Percentiles rank a stretch among this genome's conserved stretches.
Evolutionary conservation across 257 asterid species (phyloP).

Genomic region (Fraxinus quadrangulata): DNA sequence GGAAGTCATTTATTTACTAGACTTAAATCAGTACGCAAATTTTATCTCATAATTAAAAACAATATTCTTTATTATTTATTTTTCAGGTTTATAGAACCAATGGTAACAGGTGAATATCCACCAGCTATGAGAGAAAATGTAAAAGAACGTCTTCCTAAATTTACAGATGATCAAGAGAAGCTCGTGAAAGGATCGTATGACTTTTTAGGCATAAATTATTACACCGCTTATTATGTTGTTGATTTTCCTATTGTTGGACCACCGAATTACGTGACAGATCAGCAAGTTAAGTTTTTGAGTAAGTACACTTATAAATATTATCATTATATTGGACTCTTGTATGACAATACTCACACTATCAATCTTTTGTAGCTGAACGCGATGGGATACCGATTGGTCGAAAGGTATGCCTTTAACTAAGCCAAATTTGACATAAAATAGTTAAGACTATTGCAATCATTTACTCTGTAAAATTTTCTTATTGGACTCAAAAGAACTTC

Average conservation of each 20-base stretch:
- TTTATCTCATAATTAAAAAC: too few relatives aligned
- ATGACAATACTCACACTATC: background rate
- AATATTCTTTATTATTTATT: background rate
- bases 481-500: too few relatives aligned
- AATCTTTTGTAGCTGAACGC: background rate
- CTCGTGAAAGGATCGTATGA: conserved; percentile 33
- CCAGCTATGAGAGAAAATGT: conserved; percentile 12
- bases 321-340: background rate
- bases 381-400: background rate
- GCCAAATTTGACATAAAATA: too few relatives aligned
- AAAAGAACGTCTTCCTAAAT: background rate
- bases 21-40: too few relatives aligned
- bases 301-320: background rate
- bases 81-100: conserved; percentile 42
- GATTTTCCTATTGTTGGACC: too few relatives aligned
- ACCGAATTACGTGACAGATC: background rate
- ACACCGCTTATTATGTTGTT: conserved; percentile 26
- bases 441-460: too few relatives aligned
- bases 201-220: conserved; percentile 42
- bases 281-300: background rate
- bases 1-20: too few relatives aligned
- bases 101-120: conserved; percentile 32
- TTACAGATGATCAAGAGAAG: conserved; percentile 9
- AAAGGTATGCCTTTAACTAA: background rate
- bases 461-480: too few relatives aligned